Base-by-base conservation (phyloP, 208 protist genomes). In the Acanthamoeba sp. region DNA sequence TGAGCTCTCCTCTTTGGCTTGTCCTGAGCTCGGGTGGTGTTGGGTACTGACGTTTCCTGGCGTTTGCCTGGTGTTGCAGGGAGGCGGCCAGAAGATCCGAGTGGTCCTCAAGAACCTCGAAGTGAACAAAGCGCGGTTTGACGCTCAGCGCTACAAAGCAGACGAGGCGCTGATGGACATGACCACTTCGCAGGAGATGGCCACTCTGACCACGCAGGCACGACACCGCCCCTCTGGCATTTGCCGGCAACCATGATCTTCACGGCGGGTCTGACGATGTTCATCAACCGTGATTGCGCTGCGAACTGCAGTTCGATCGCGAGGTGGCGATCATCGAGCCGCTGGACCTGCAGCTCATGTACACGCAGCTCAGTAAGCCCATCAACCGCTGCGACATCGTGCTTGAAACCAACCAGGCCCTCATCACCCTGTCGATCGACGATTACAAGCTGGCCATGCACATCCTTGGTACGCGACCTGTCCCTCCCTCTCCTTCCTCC, bases 391-490 rank as follows among this genome's bases (percentile, higher is more conserved):
- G 85, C 59, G 57, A 91, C 57, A 91, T 91, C 29, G 55, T 91
- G n/a, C 34, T 91, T 2, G 85, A 91, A 52, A 73, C 38, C 59
- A 42, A 91, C 50, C 85, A 91, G 38, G 59, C 42, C 27, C 85
- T 76, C 22, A 50, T 91, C 85, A 91, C 59, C 36, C 32, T 91
- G 24, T 91, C 85, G n/a, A 91, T 91, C 55, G 59, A 91, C 57
- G 85, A 91, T 32, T 91, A 91, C 34, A 91, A 91, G 34, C 20
- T 91, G 85, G 55, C 85, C 10, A 76, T 91, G 57, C 22, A 40
- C 32, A 91, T 91, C 36, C 0, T 91, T 9, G 85, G 59, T 73
- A 38, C 16, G 14, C 64, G 29, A 22, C 10, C 12, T 32, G 2
- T 73, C 40, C 9, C 9, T 2, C 64, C 16, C 55, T 62, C n/a